Percentiles rank a stretch among this genome's conserved stretches.
Evolutionary conservation across 2,329 filamentous ascomycete species (phyloP).

Genomic region (Lachnum nothofagi): DNA sequence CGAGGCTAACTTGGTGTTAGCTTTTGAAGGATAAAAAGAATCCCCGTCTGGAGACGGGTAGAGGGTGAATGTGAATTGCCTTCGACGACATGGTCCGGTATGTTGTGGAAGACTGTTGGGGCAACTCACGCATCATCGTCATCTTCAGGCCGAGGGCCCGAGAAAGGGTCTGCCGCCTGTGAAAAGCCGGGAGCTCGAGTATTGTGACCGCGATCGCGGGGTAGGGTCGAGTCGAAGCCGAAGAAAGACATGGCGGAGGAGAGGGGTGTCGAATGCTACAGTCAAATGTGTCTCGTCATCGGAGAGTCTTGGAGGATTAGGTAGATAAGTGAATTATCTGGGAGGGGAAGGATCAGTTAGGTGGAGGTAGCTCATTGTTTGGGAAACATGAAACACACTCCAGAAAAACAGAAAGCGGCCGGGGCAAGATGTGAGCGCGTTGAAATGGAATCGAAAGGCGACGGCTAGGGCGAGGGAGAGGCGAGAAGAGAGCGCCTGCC

Average conservation of each 20-base stretch:
- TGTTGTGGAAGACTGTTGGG: background rate
- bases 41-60: background rate
- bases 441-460: too few species aligned
- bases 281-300: background rate
- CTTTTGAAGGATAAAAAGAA: background rate
- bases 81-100: background rate
- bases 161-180: conserved; percentile 79
- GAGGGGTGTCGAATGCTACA: background rate
- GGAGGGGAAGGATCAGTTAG: background rate
- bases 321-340: background rate
- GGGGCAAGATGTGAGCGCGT: too few species aligned
- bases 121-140: conserved; percentile 43
- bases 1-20: conserved; percentile 46
- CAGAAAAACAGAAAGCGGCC: too few species aligned
- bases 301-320: background rate
- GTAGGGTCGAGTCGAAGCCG: conserved; percentile 70
- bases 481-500: too few species aligned
- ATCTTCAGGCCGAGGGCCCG: conserved; percentile 60
- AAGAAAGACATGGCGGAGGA: conserved; percentile 74
- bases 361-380: background rate
- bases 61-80: background rate
- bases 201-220: conserved; percentile 60
- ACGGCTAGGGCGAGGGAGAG: too few species aligned
- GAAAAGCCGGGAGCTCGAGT: conserved; percentile 73
- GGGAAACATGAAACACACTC: too few species aligned